Conservation (phyloP, 306 rosid species). For the Echinosophora koreensis region DNA sequence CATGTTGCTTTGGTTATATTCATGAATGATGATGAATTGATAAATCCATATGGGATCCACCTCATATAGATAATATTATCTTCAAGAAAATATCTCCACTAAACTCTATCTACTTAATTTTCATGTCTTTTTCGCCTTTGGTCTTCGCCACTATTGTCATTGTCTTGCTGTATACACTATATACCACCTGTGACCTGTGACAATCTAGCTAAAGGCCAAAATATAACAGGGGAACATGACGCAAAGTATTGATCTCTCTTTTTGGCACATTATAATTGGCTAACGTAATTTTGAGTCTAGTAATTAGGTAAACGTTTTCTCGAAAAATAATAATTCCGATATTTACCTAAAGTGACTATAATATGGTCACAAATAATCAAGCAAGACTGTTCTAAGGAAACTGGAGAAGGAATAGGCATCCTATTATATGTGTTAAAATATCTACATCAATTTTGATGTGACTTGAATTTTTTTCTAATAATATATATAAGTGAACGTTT, state of each 20-base stretch:
- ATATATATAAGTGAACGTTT: no score
- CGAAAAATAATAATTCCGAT: no score
- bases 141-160: background rate
- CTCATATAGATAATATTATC: conserved; percentile 16
- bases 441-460: no score
- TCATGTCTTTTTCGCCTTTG: background rate
- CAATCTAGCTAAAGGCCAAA: background rate
- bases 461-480: no score
- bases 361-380: no score
- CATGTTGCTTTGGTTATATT: background rate
- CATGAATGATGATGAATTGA: background rate
- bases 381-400: no score
- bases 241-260: background rate
- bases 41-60: conserved; percentile 29
- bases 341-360: no score
- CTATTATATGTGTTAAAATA: no score
- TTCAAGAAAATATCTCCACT: conserved; percentile 34
- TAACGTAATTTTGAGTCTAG: no score
- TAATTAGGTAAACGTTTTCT: no score
- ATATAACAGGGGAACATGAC: background rate
- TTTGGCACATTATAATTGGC: no score
- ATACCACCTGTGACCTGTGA: background rate
- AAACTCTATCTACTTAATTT: background rate
- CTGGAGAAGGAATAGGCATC: no score
- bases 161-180: background rate